A percentile compares a stretch with the other conserved stretches of the same genome.
These are phyloP conservation scores for Aurantiochytrium sp. DNA, from an alignment of 108 stramenopile species.

Conservation along the genomic window DNA sequence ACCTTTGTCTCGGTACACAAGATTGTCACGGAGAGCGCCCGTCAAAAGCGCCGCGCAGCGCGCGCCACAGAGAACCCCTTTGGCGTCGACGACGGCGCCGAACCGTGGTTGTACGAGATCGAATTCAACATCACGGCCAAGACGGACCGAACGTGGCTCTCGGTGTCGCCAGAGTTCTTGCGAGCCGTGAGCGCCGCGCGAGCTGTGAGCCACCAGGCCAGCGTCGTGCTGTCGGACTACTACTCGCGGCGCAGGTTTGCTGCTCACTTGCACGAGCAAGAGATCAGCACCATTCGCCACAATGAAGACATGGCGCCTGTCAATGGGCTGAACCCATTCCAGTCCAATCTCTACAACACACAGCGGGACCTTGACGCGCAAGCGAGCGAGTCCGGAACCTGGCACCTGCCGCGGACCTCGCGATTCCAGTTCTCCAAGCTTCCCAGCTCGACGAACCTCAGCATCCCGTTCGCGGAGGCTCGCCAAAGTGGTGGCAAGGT, in stretches of 20 bases:
- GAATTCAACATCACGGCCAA: neutral
- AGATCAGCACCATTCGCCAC: neutral
- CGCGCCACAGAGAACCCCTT: no score
- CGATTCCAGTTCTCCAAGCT: neutral
- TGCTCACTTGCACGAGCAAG: neutral
- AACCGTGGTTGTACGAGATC: neutral
- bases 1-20: neutral
- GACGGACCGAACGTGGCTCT: neutral
- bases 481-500: neutral
- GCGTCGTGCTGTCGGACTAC: neutral
- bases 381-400: neutral
- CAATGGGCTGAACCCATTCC: neutral
- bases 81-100: neutral
- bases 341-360: neutral
- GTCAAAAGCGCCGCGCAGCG: neutral
- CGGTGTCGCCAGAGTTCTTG: neutral
- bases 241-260: neutral
- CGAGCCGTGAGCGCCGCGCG: neutral
- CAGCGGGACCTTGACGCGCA: neutral
- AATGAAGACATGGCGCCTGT: neutral
- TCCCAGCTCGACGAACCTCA: neutral
- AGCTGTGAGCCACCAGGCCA: neutral
- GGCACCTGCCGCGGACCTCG: neutral
- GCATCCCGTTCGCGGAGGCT: neutral
- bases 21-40: neutral